Conservation (phyloP, 78 protist genomes). For the Anaeramoeba flamelloides region DNA sequence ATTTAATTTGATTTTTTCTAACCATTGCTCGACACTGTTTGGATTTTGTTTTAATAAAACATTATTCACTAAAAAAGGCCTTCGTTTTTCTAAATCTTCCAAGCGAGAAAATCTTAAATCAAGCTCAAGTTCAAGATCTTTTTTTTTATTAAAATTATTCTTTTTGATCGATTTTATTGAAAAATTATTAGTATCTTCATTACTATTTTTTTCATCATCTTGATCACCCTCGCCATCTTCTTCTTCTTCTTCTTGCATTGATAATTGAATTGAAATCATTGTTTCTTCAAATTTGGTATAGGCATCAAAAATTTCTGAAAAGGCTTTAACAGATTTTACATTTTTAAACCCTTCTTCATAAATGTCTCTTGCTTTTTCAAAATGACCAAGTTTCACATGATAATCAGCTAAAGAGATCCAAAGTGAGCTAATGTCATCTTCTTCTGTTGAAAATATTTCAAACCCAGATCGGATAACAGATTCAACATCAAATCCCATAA, state of each 20-base stretch:
- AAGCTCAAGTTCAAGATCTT: not conserved
- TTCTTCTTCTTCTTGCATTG: constrained; percentile 1
- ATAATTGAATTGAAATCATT: not conserved
- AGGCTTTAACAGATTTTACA: constrained; percentile 39
- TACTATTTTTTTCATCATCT: not conserved
- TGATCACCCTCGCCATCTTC: no score
- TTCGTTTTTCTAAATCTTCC: not conserved
- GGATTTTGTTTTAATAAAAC: not conserved
- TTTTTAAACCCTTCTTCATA: constrained; percentile 68
- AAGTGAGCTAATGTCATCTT: constrained; percentile 61
- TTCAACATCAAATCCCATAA: not conserved
- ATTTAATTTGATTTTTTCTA: constrained; percentile 55
- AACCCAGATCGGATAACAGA: not conserved
- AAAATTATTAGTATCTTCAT: not conserved
- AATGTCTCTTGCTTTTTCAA: constrained; percentile 88
- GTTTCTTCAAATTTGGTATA: constrained; percentile 66
- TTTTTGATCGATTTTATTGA: no score
- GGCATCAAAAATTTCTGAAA: constrained; percentile 77
- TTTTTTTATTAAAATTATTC: no score
- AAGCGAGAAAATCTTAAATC: not conserved
- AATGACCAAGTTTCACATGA: constrained; percentile 62
- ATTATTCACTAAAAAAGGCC: not conserved
- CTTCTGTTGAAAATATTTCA: not conserved
- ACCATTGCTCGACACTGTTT: constrained; percentile 90
- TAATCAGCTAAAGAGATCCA: constrained; percentile 84